Percentiles rank a stretch among this genome's conserved stretches.
Conservation (phyloP, 331 rosid species). For the Pyrus hybrid region DNA sequence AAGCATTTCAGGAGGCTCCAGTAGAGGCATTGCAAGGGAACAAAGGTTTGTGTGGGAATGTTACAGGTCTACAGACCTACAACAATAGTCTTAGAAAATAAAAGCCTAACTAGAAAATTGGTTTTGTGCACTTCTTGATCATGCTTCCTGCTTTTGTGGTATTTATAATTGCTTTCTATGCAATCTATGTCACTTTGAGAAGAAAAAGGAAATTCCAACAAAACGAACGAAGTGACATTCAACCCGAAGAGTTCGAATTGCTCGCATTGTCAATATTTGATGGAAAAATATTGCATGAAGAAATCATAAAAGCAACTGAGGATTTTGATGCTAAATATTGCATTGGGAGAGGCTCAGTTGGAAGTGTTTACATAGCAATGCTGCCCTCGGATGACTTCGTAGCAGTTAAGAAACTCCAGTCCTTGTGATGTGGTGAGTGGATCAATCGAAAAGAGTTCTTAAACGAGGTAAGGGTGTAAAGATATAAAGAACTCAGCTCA, state of each 20-base stretch:
- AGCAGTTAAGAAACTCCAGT: constrained; percentile 38
- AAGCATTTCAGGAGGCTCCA: too few relatives aligned
- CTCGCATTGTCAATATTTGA: constrained; percentile 9
- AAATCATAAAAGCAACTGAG: constrained; percentile 26
- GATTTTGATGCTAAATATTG: too few relatives aligned
- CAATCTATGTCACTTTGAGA: neutral
- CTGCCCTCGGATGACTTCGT: constrained; percentile 11
- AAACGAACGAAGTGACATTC: neutral
- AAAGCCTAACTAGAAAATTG: neutral
- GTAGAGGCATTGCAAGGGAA: too few relatives aligned
- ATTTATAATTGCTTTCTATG: neutral
- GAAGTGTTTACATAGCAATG: constrained; percentile 39
- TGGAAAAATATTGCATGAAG: constrained; percentile 17
- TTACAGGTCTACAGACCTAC: too few relatives aligned
- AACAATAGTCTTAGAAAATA: too few relatives aligned
- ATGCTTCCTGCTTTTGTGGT: constrained; percentile 7
- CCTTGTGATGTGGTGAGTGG: constrained; percentile 1
- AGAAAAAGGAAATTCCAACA: neutral
- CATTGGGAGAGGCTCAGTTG: constrained; percentile 36
- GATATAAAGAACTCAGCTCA: too few relatives aligned
- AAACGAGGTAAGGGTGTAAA: constrained; percentile 20
- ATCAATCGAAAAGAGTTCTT: constrained; percentile 18
- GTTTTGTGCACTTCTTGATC: neutral
- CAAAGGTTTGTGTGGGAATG: too few relatives aligned
- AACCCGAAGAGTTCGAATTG: neutral